These are phyloP conservation scores for Zalerion maritima DNA, from an alignment of 495 filamentous ascomycete genomes.

Conservation along the genomic window DNA sequence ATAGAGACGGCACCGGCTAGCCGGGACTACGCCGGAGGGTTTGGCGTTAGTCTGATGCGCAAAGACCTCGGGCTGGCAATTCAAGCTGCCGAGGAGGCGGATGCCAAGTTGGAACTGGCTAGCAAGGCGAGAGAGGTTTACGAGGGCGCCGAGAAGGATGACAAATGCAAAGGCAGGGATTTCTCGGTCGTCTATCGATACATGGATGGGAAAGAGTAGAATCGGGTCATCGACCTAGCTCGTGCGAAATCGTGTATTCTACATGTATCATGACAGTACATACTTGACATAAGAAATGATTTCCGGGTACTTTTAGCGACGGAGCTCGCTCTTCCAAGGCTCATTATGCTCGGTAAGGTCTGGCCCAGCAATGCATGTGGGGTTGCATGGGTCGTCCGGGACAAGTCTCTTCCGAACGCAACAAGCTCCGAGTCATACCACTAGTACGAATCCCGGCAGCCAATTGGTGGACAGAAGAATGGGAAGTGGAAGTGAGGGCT, in stretches of 20 bases:
- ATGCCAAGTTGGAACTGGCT: slow-evolving; percentile 50
- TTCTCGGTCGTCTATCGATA: slow-evolving; percentile 79
- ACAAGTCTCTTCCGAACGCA: too few species aligned
- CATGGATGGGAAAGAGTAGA: slow-evolving; percentile 37
- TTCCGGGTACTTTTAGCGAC: too few species aligned
- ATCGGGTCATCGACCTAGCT: neutral
- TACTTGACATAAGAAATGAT: too few species aligned
- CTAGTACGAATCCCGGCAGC: too few species aligned
- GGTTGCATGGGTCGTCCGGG: too few species aligned
- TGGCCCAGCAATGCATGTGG: too few species aligned
- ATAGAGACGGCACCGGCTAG: slow-evolving; percentile 55
- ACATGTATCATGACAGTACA: too few species aligned
- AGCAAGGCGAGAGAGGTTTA: slow-evolving; percentile 54
- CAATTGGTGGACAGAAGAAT: too few species aligned
- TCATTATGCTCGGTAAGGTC: too few species aligned
- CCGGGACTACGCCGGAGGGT: slow-evolving; percentile 66
- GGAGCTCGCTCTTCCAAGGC: too few species aligned
- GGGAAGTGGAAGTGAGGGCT: too few species aligned
- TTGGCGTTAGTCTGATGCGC: slow-evolving; percentile 70
- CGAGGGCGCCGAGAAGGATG: slow-evolving; percentile 40
- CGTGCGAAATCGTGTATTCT: neutral
- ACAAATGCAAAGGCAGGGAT: slow-evolving; percentile 54
- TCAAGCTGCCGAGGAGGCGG: slow-evolving; percentile 51
- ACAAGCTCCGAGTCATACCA: too few species aligned
- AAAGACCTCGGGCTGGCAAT: slow-evolving; percentile 71